A percentile compares a stretch with the other conserved stretches of the same genome.
These are phyloP conservation scores for Xylaria flabelliformis DNA, from an alignment of 495 filamentous ascomycete species.

Conservation along the genomic window DNA sequence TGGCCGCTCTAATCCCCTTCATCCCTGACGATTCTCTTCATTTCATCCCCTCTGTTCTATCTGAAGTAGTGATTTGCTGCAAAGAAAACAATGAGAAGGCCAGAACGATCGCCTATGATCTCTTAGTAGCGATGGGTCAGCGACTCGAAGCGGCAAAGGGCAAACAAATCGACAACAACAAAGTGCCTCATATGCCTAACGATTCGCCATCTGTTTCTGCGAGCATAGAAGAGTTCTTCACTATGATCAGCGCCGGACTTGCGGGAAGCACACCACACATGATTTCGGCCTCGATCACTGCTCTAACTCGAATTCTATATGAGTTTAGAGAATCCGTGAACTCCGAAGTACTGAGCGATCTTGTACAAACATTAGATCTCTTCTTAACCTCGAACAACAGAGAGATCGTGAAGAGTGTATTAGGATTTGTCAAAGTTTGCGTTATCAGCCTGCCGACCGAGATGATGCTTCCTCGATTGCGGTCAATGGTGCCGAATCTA, in stretches of 20 bases:
- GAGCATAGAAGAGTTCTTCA: slow-evolving; percentile 92
- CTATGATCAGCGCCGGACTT: slow-evolving; percentile 95
- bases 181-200: slow-evolving; percentile 81
- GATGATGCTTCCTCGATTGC: slow-evolving; percentile 74
- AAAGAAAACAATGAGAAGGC: slow-evolving; percentile 98
- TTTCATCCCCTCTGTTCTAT: slow-evolving; percentile 89
- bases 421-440: slow-evolving; percentile 96
- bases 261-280: slow-evolving; percentile 92
- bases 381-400: slow-evolving; percentile 95
- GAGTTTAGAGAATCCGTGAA: slow-evolving; percentile 74
- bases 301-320: slow-evolving; percentile 87
- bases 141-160: slow-evolving; percentile 72
- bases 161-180: slow-evolving; percentile 78
- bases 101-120: slow-evolving; percentile 83
- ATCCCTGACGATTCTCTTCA: slow-evolving; percentile 78
- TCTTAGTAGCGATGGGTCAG: slow-evolving; percentile 86
- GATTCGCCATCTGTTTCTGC: slow-evolving; percentile 79
- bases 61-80: slow-evolving; percentile 90
- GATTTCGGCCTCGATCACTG: slow-evolving; percentile 92
- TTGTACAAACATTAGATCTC: slow-evolving; percentile 90
- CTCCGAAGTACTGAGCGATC: slow-evolving; percentile 65
- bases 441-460: slow-evolving; percentile 81
- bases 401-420: slow-evolving; percentile 89
- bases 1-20: slow-evolving; percentile 77
- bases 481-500: slow-evolving; percentile 79